phyloP scores from a whole-genome alignment of 2,329 filamentous ascomycete genomes.

The Phialocephala sp. region DNA sequence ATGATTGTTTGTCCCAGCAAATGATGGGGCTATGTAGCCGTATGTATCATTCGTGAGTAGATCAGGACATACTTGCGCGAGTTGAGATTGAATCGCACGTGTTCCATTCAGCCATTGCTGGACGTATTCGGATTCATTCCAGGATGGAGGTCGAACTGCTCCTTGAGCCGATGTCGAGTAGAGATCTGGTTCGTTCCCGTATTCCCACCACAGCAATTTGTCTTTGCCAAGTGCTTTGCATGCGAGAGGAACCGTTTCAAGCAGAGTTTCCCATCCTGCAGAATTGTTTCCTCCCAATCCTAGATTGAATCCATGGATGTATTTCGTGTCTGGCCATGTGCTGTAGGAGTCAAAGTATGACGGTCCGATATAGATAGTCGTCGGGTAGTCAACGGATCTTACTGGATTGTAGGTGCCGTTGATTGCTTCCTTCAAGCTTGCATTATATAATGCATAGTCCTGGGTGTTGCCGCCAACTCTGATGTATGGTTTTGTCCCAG shows the following conservation, averaged over 20 bases:
- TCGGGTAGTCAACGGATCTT: conserved; percentile 63
- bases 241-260: conserved; percentile 59
- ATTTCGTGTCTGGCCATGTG: conserved; percentile 61
- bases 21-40: conserved; percentile 63
- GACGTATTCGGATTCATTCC: conserved; percentile 61
- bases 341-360: conserved; percentile 67
- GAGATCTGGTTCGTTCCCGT: conserved; percentile 69
- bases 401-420: conserved; percentile 57
- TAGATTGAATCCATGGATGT: conserved; percentile 66
- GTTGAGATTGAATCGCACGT: conserved; percentile 51
- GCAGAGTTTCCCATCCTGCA: conserved; percentile 55
- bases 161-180: conserved; percentile 59
- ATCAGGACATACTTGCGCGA: conserved; percentile 57
- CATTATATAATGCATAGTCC: conserved; percentile 66
- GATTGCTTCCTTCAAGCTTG: conserved; percentile 54
- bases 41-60: conserved; percentile 49
- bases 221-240: conserved; percentile 60
- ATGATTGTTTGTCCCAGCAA: conserved; percentile 57
- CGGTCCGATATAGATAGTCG: conserved; percentile 63
- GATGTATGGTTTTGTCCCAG: conserved; percentile 63
- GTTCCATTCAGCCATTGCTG: conserved; percentile 63
- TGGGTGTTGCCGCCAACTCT: conserved; percentile 72
- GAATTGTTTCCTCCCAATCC: conserved; percentile 57
- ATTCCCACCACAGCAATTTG: conserved; percentile 62
- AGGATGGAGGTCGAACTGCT: conserved; percentile 55